Conservation (phyloP, 768 basidiomycete species). For the Russula abietina region DNA sequence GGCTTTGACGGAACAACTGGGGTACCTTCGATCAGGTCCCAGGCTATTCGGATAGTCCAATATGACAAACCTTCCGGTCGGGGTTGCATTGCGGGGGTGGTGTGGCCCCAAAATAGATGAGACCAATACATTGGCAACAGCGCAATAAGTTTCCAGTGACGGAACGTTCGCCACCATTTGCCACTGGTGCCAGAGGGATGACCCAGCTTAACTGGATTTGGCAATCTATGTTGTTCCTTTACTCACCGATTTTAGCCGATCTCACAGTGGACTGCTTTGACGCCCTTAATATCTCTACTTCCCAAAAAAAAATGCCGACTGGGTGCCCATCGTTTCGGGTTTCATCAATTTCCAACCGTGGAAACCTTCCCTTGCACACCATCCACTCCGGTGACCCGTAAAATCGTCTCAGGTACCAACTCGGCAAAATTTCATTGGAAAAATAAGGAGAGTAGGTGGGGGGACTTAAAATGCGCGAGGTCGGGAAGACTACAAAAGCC, state of each 20-base stretch:
- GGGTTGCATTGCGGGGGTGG: not conserved
- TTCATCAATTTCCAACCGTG: constrained; percentile 14
- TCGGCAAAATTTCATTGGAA: not conserved
- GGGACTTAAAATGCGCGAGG: constrained; percentile 1
- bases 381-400: not conserved
- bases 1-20: not conserved
- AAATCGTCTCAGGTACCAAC: constrained; percentile 4
- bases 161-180: not conserved
- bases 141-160: not conserved
- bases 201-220: not conserved
- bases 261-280: not conserved
- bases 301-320: not conserved
- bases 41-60: not conserved
- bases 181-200: not conserved
- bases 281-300: not conserved
- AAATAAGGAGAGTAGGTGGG: not conserved
- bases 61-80: not conserved
- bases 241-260: not conserved
- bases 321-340: not conserved
- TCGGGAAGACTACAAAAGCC: not conserved
- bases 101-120: not conserved
- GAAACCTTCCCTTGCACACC: constrained; percentile 1
- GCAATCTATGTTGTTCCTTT: not conserved
- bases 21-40: not conserved
- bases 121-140: not conserved